Base-by-base conservation (phyloP, 495 filamentous ascomycete species). In the Apiosordaria backusii region DNA sequence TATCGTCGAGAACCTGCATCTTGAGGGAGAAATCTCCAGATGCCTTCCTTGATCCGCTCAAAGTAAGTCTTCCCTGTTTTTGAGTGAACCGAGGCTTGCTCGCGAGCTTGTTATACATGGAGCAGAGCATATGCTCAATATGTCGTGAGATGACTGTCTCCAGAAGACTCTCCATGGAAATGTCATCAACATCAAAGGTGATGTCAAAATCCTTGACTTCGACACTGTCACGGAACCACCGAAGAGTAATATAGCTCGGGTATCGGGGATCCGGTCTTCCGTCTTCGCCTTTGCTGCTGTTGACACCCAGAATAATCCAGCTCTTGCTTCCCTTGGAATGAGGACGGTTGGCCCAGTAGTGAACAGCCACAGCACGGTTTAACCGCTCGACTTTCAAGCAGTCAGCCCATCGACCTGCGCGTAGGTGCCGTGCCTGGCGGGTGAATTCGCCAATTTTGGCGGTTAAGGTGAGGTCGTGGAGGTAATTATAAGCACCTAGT, bases 291-390 rank as follows among this genome's bases (percentile, higher is more conserved):
- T 78, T 86, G 52, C 88, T 87, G 70, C 90, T 90, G 65, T 85
- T 80, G 26, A 95, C 81, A 2, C 92, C 92, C n/a, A 97, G 82
- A 53, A 97, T 89, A 57, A 98, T 81, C 93, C 95, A 98, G 75
- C 87, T 95, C 79, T 92, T 96, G 4, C 82, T 77, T 13, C 85
- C 86, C 26, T 85, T 78, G 21, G 77, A 73, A 65, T 75, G 72
- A 29, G 77, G 76, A 63, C 85, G 85, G 50, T 86, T 81, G 19
- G 84, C 75, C 95, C 95, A 99, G 75, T 99, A 99, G 67, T 97
- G 93, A 60, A 99, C 82, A 16, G 92, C 85, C 64, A 98, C 78
- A 18, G 87, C 88, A 50, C 95, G 86, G 67, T 92, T 88, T 52
- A 97, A 80, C 60, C 86, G 77, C 73, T 97, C 90, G 10, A 96